A percentile compares a stretch with the other conserved stretches of the same genome.
These are phyloP conservation scores for Chytriomyces sp. DNA, from an alignment of 192 early-diverging fungal species.

Conservation along the genomic window DNA sequence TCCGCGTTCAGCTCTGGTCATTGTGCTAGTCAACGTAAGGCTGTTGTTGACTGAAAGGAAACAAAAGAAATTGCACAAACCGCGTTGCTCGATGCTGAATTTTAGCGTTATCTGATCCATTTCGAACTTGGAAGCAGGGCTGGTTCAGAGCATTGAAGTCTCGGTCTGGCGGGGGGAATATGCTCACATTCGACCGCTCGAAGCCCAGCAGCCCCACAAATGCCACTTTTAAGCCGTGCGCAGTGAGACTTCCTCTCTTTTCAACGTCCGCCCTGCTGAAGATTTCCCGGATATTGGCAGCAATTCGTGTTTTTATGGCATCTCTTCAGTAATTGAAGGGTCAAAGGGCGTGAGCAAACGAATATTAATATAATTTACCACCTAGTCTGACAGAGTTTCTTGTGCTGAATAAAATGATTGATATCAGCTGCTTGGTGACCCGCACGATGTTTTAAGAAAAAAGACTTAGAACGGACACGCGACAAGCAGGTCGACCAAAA, in stretches of 20 bases:
- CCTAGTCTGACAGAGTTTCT: too few relatives aligned
- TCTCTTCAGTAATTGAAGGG: too few relatives aligned
- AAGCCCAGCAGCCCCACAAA: slow-evolving; percentile 46
- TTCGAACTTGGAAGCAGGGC: slow-evolving; percentile 13
- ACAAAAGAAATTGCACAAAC: slow-evolving; percentile 7
- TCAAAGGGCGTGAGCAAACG: too few relatives aligned
- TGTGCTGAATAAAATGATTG: too few relatives aligned
- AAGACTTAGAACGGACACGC: too few relatives aligned
- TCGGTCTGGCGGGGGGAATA: too few relatives aligned
- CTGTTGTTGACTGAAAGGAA: slow-evolving; percentile 1
- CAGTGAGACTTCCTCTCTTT: slow-evolving; percentile 36
- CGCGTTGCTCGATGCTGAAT: slow-evolving; percentile 14
- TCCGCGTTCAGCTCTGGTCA: slow-evolving; percentile 37
- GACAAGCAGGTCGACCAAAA: too few relatives aligned
- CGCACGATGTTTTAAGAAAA: too few relatives aligned
- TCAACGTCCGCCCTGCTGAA: slow-evolving; percentile 35
- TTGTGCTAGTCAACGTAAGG: slow-evolving; percentile 32
- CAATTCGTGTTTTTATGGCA: slow-evolving; percentile 1
- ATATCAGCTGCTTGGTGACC: too few relatives aligned
- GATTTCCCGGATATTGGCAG: slow-evolving; percentile 21
- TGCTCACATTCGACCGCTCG: slow-evolving; percentile 42
- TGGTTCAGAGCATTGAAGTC: too few relatives aligned
- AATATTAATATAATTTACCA: too few relatives aligned
- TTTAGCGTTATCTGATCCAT: slow-evolving; percentile 9
- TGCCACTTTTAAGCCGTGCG: slow-evolving; percentile 41